Evolutionary conservation across 2,329 filamentous ascomycete species (phyloP), one percentile per base, ranked within the genome.

Genomic region (Parastagonospora avenae): DNA sequence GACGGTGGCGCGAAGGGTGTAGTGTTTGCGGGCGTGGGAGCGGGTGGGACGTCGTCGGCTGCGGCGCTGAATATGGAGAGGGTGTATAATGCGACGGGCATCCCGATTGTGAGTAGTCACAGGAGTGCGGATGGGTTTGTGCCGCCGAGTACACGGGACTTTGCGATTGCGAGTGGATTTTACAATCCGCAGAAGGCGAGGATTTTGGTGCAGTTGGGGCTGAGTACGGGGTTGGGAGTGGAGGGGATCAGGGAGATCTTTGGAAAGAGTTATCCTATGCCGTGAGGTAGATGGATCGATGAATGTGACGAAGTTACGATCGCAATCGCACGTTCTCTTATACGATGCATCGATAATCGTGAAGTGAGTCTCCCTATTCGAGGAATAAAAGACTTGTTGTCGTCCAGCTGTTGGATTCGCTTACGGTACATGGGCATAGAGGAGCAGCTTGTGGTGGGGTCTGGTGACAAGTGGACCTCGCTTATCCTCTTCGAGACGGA

Each of bases 161-260:
- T 69, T 36, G 58, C 66, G 1, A 77, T 79, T 39, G 77, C 78
- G 1, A 77, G 77, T 40, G 82, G 82, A 0, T 82, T 80, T 52
- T 74, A 83, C 37, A 84, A 84, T 57, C 82, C 82, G 3, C 77
- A 80, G 57, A 84, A 85, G 67, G 77, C 80, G 28, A 76, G 81
- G 36, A 77, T 85, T 16, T 66, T 84, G 66, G 66, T 85, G 55
- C 74, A 76, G 57, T 50, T 76, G 31, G 68, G 65, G 4, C 29
- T 76, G 4, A 66, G 68, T 0, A 49, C 58, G 4, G 72, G 66
- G 1, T 68, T 67, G 52, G 46, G 38, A 9, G 44, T 64, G 74
- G 51, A 85, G 48, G 42, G 86, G 76, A 69, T 86, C 14, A 64
- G 57, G 40, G 52, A 64, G 14, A 42, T 66, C 4, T 76, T 76